Percentiles rank a stretch among this genome's conserved stretches.
Conservation (phyloP, 2,329 filamentous ascomycete species). For the Parascedosporium putredinis region DNA sequence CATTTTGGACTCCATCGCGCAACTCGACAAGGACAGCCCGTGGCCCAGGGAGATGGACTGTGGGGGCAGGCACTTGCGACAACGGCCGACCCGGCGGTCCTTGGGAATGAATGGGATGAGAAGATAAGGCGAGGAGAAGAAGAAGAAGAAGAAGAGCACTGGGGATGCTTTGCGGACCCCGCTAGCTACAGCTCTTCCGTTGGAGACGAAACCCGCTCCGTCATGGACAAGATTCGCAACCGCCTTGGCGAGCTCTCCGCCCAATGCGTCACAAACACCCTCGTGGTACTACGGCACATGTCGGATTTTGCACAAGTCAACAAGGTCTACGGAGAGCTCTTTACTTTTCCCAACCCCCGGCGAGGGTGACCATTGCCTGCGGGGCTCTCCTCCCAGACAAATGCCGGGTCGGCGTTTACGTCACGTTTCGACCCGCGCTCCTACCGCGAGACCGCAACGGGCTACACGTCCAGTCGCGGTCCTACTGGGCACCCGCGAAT, state of each 20-base stretch:
- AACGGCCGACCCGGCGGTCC: no score
- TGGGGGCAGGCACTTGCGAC: no score
- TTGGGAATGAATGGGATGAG: no score
- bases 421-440: slow-evolving; percentile 27
- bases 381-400: slow-evolving; percentile 53
- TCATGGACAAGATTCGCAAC: slow-evolving; percentile 34
- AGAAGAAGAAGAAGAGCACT: slow-evolving; percentile 18
- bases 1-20: slow-evolving; percentile 21
- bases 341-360: slow-evolving; percentile 72
- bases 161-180: slow-evolving; percentile 26
- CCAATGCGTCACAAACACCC: slow-evolving; percentile 39
- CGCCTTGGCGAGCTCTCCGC: slow-evolving; percentile 26
- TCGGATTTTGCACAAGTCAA: slow-evolving; percentile 69
- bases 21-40: background rate
- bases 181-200: slow-evolving; percentile 22
- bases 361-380: slow-evolving; percentile 73
- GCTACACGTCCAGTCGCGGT: slow-evolving; percentile 84
- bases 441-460: slow-evolving; percentile 35
- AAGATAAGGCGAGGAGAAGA: no score
- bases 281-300: slow-evolving; percentile 71
- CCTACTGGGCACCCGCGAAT: slow-evolving; percentile 96
- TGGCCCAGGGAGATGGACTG: no score
- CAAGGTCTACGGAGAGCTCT: slow-evolving; percentile 62
- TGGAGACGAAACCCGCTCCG: slow-evolving; percentile 34
- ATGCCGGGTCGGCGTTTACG: slow-evolving; percentile 49